phyloP scores from a whole-genome alignment of 2,329 filamentous ascomycete genomes.

The Exserohilum rostratum region DNA sequence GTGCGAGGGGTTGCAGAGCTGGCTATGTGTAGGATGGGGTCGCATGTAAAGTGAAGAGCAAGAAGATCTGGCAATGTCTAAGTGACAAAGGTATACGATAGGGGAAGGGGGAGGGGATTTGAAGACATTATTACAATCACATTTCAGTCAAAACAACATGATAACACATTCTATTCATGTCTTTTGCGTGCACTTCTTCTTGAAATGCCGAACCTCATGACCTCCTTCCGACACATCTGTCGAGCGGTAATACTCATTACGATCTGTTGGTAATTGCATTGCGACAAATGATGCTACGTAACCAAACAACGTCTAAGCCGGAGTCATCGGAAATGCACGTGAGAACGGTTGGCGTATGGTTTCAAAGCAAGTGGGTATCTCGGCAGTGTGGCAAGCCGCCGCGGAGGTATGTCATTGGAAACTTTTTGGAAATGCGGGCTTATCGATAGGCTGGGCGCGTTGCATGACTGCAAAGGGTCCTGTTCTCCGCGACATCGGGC shows the following conservation, averaged over 20 bases:
- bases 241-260: too few species aligned
- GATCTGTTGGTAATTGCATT: too few species aligned
- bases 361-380: slow-evolving; percentile 9
- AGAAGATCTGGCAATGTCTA: background rate
- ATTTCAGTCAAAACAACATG: background rate
- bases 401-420: slow-evolving; percentile 23
- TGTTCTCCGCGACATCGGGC: slow-evolving; percentile 30
- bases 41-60: slow-evolving; percentile 1
- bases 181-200: background rate
- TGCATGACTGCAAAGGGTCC: slow-evolving; percentile 25
- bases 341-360: slow-evolving; percentile 5
- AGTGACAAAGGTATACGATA: slow-evolving; percentile 15
- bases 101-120: slow-evolving; percentile 38
- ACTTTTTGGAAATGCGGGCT: slow-evolving; percentile 27
- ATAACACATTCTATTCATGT: background rate
- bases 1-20: background rate
- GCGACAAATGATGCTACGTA: too few species aligned
- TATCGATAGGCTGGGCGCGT: slow-evolving; percentile 40
- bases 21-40: slow-evolving; percentile 16
- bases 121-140: slow-evolving; percentile 16
- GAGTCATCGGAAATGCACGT: slow-evolving; percentile 27
- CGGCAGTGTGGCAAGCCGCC: slow-evolving; percentile 27
- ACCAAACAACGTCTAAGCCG: too few species aligned
- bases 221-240: background rate
- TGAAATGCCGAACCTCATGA: too few species aligned